Percentiles rank a stretch among this genome's conserved stretches.
phyloP scores from a whole-genome alignment of 2,329 filamentous ascomycete genomes.

The Ophiostoma fasciatum region DNA sequence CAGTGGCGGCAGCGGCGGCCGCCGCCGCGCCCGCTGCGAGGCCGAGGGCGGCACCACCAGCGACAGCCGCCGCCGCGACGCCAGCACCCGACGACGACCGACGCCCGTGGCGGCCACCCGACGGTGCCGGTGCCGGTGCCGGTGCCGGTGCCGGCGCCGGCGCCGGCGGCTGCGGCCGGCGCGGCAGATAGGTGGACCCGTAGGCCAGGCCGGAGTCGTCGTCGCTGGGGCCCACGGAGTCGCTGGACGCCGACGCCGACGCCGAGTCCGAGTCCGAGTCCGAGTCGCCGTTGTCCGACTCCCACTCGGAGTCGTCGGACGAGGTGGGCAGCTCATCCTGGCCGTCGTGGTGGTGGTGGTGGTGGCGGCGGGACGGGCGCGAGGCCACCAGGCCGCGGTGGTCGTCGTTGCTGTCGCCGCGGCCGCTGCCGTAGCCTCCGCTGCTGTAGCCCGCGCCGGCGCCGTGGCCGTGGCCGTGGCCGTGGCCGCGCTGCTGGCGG shows the following conservation, averaged over 20 bases:
- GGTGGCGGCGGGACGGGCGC: conserved; percentile 27
- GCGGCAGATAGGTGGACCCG: conserved; percentile 20
- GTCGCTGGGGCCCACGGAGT: conserved; percentile 24
- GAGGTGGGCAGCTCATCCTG: conserved; percentile 12
- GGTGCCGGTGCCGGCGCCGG: background rate
- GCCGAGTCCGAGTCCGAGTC: conserved; percentile 9
- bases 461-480: background rate
- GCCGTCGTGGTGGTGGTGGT: conserved; percentile 16
- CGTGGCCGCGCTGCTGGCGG: conserved; percentile 15
- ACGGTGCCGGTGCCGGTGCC: no score
- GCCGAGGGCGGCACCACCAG: conserved; percentile 17
- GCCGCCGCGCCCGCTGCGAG: background rate
- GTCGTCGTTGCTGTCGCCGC: conserved; percentile 1
- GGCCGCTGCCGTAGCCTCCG: background rate
- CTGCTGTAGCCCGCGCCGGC: background rate
- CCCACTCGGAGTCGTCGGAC: conserved; percentile 40
- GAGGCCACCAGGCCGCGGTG: conserved; percentile 13
- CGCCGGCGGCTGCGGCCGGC: background rate
- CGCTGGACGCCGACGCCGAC: conserved; percentile 5
- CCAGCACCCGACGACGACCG: conserved; percentile 19
- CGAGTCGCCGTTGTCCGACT: conserved; percentile 38
- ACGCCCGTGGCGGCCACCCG: background rate
- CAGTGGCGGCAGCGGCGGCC: background rate
- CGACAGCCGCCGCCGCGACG: background rate
- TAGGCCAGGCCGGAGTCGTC: conserved; percentile 29